Percentiles rank a stretch among this genome's conserved stretches.
Conservation (phyloP, 1,139 yeast genomes). For the Saccharomyces hybrid region DNA sequence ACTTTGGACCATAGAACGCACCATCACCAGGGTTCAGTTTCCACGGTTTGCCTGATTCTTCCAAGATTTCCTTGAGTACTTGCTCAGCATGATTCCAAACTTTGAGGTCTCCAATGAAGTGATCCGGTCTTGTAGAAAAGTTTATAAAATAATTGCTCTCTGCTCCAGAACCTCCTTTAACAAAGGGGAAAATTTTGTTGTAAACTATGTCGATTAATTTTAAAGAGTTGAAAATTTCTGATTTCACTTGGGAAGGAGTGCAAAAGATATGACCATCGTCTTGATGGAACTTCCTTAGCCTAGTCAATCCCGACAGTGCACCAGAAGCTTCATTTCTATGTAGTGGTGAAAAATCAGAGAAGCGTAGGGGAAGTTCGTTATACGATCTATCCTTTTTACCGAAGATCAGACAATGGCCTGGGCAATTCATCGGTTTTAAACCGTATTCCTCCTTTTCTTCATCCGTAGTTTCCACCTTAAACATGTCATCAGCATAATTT, state of each 20-base stretch:
- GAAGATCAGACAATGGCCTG: constrained; percentile 91
- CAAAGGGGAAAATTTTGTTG: constrained; percentile 61
- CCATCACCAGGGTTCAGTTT: constrained; percentile 84
- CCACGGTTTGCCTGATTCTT: constrained; percentile 59
- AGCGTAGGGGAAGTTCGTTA: constrained; percentile 81
- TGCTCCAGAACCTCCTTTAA: constrained; percentile 10
- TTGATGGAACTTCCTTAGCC: constrained; percentile 95
- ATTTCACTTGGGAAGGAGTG: constrained; percentile 67
- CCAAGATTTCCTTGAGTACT: constrained; percentile 57
- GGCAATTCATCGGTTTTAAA: constrained; percentile 96
- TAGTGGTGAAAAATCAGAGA: constrained; percentile 86
- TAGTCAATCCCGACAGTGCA: constrained; percentile 85
- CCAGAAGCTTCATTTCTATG: constrained; percentile 96
- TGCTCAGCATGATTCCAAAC: constrained; percentile 85
- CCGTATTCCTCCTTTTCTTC: constrained; percentile 55
- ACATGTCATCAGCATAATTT: constrained; percentile 92
- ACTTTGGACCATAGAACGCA: constrained; percentile 96
- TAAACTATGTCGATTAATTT: constrained; percentile 72
- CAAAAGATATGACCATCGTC: constrained; percentile 98
- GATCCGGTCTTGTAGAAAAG: constrained; percentile 84
- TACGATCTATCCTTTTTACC: constrained; percentile 77
- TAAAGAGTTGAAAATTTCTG: constrained; percentile 68
- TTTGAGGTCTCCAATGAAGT: constrained; percentile 69
- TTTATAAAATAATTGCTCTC: constrained; percentile 51
- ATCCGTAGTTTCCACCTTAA: constrained; percentile 50